Base-by-base conservation (phyloP, 495 filamentous ascomycete genomes). In the Recurvomyces mirabilis region DNA sequence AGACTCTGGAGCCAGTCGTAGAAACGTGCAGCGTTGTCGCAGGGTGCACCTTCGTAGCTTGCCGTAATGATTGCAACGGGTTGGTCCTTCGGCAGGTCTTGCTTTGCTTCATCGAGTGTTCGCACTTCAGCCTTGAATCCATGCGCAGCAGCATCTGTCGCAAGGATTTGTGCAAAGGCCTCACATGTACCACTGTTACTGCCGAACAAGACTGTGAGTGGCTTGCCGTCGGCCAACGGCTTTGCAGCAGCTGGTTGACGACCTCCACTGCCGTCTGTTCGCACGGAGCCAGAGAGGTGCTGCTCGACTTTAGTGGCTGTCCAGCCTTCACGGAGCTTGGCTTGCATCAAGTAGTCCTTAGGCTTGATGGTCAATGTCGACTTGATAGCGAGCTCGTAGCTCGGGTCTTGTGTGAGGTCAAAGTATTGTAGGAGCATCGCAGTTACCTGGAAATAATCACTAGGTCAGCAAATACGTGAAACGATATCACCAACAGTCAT, bases 131-230 rank as follows among this genome's bases (percentile, higher is more conserved):
- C 77, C 2, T 55, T 51, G 50, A 72, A 84, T 0, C 81, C 82
- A 51, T 78, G 72, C 3, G 56, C 53, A 14, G 58, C 47, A 2
- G 80, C 79, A 55, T 74, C 70, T 41, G 67, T 66, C 5, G 78
- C 78, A 12, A 86, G 56, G 36, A 69, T 65, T 48, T 77, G 70
- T 1, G 81, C 80, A 25, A 88, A 66, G 2, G 74, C 65, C 53
- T 85, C 79, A 54, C 82, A 88, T 11, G 83, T 88, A 2, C 83
- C 82, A 3, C 75, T 77, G 49, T 87, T 86, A 12, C 75, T 79
- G 13, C 82, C 82, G 49, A 78, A 87, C 23, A 77, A 71, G n/a
- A 87, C 75, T 28, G 68, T 70, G 56, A 87, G 70, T 0, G 65
- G 66, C 46, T 68, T 69, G 3, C 44, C 49, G 14, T 48, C 38